Evolutionary conservation across 768 basidiomycete genomes (phyloP), one percentile per base, ranked within the genome.

Genomic region (Rhizopogon salebrosus): DNA sequence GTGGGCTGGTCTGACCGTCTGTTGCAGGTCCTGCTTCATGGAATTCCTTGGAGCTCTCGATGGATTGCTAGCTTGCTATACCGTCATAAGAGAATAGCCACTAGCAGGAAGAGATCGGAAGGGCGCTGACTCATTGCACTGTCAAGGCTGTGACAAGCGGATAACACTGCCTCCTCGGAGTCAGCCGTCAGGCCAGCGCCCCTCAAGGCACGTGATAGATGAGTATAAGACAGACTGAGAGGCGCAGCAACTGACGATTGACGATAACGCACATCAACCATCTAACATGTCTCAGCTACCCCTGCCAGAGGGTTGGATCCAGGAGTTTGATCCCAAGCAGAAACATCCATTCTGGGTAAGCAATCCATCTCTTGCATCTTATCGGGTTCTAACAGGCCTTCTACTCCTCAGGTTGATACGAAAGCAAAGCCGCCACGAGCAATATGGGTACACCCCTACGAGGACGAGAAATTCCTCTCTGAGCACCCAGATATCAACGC

Each of bases 391-490:
- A 34, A 16, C 18, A n/a, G 27, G 20, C 6, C 18, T 18, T 23
- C 26, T 36, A 31, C 38, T n/a, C 8, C 39, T n/a, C 42, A 86
- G 83, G 82, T 87, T 16, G 84, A 89, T 55, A 87, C 85, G 0
- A 72, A 68, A 53, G 78, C 80, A 1, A 71, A 64, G 7, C 87
- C 88, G 7, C 80, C 84, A 1, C 78, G 87, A 0, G 75, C 80
- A 0, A 87, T 82, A 59, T 90, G 87, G 88, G 73, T 75, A 1
- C 86, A 90, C 61, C 87, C 88, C 1, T 80, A 80, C 53, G 83
- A 88, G 52, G 85, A 88, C 62, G 79, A 83, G 41, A 73, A 80
- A 48, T 88, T 77, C 64, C 72, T 86, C n/a, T 58, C 54, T 4
- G 76, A 79, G 41, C 78, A 85, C 55, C 80, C 83, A 7, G 76